These are phyloP conservation scores for Exutisphaerella laricina DNA, from an alignment of 2,329 filamentous ascomycete genomes.

Conservation along the genomic window DNA sequence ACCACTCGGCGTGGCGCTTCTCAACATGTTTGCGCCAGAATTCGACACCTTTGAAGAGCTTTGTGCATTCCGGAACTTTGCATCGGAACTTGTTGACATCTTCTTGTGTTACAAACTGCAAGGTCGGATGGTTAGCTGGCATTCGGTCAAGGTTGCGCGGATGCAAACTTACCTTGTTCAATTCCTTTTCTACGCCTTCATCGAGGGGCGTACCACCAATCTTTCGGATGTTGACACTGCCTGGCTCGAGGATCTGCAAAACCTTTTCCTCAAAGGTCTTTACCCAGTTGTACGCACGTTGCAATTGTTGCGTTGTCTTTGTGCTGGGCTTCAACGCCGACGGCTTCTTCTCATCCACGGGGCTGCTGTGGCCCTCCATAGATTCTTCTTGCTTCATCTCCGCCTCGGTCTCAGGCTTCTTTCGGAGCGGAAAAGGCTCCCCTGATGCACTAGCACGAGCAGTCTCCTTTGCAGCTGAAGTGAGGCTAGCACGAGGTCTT, in stretches of 20 bases:
- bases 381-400: conserved; percentile 43
- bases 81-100: conserved; percentile 96
- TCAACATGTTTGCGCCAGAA: conserved; percentile 99
- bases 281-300: conserved; percentile 97
- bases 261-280: conserved; percentile 98
- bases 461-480: conserved; percentile 73
- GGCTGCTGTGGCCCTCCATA: conserved; percentile 33
- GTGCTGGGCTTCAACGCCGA: conserved; percentile 45
- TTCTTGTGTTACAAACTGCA: conserved; percentile 79
- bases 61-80: conserved; percentile 91
- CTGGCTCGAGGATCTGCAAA: conserved; percentile 83
- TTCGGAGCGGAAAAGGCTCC: conserved; percentile 74
- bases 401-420: conserved; percentile 49
- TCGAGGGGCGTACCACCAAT: conserved; percentile 82
- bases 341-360: conserved; percentile 64
- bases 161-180: conserved; percentile 54
- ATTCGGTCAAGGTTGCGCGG: not conserved
- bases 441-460: conserved; percentile 78
- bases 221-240: conserved; percentile 80
- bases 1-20: conserved; percentile 89
- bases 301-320: conserved; percentile 85
- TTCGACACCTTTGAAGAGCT: conserved; percentile 92
- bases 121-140: not conserved
- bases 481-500: conserved; percentile 79
- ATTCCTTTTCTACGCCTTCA: conserved; percentile 79